These are phyloP conservation scores for Hyphodiscus hymeniophilus DNA, from an alignment of 495 filamentous ascomycete species.

Conservation along the genomic window DNA sequence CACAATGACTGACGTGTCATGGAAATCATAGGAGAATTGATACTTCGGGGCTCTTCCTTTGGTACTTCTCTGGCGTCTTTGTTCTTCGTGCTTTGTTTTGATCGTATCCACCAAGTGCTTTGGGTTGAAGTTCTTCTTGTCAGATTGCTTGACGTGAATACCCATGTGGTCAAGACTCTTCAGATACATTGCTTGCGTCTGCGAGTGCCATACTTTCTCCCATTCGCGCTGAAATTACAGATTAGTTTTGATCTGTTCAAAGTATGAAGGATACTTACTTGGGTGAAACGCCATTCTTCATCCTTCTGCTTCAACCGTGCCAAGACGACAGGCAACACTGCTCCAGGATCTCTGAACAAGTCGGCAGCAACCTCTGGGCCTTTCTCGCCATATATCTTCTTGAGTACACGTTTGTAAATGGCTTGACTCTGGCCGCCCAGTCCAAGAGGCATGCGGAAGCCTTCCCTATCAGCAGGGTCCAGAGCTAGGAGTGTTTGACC, in stretches of 20 bases:
- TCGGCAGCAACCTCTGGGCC: constrained; percentile 74
- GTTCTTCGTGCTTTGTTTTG: constrained; percentile 79
- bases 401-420: constrained; percentile 92
- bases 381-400: constrained; percentile 95
- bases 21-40: constrained; percentile 66
- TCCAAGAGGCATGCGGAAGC: constrained; percentile 68
- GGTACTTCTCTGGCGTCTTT: constrained; percentile 55
- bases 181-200: constrained; percentile 87
- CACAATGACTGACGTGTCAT: constrained; percentile 69
- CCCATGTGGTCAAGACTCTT: constrained; percentile 94
- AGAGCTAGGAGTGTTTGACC: constrained; percentile 78
- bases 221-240: constrained; percentile 64
- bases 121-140: constrained; percentile 82
- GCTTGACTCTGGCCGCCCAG: constrained; percentile 91
- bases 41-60: constrained; percentile 51
- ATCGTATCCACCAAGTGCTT: constrained; percentile 83
- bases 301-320: constrained; percentile 85
- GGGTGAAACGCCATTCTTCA: constrained; percentile 90
- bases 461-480: constrained; percentile 56
- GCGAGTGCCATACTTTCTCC: constrained; percentile 97
- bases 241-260: neutral
- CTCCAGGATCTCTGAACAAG: constrained; percentile 71
- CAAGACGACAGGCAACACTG: constrained; percentile 79
- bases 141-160: constrained; percentile 68
- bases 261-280: constrained; percentile 35